Evolutionary conservation across 495 filamentous ascomycete species (phyloP), one percentile per base, ranked within the genome.

Genomic region (Daldinia loculata): DNA sequence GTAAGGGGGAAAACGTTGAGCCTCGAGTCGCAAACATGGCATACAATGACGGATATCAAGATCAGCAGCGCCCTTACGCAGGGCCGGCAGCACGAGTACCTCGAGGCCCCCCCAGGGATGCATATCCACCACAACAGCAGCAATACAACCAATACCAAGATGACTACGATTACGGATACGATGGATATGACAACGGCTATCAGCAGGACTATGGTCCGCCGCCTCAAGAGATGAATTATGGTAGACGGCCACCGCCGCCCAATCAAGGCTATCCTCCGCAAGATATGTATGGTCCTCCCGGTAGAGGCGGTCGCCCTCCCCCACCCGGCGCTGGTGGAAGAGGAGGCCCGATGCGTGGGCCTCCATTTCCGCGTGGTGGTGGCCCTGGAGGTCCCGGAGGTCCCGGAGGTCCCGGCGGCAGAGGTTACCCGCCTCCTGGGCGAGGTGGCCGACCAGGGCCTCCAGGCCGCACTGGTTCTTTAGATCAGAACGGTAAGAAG

Each of bases 121-220:
- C 32, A 12, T 77, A 83, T 50, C 77, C 82, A 61, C 84, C 86
- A 32, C 87, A 86, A 7, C 80, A 79, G 57, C 75, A 85, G 69
- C 85, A 81, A 71, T 74, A 86, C 73, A 77, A 84, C 41, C 76
- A 81, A 67, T 84, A 86, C 63, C 81, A 83, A 66, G 84, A 88
- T 65, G 76, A 80, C 24, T 80, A 85, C 59, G 84, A 82, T 61
- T 84, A 87, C 63, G 86, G 83, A 26, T 85, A 87, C 62, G 85
- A 84, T 6, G 77, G 78, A 53, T 79, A 83, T 41, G 81, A 86
- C 63, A 79, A 85, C 72, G 83, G 79, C 14, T 83, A 84, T 66
- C 75, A 79, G 39, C 80, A 80, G 68, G 76, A 76, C 26, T 76
- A 77, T 36, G 78, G 73, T 26, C 71, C 74, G 19, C 79, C 80